phyloP scores from a whole-genome alignment of 2,329 filamentous ascomycete species.

The Phialophora verrucosa region DNA sequence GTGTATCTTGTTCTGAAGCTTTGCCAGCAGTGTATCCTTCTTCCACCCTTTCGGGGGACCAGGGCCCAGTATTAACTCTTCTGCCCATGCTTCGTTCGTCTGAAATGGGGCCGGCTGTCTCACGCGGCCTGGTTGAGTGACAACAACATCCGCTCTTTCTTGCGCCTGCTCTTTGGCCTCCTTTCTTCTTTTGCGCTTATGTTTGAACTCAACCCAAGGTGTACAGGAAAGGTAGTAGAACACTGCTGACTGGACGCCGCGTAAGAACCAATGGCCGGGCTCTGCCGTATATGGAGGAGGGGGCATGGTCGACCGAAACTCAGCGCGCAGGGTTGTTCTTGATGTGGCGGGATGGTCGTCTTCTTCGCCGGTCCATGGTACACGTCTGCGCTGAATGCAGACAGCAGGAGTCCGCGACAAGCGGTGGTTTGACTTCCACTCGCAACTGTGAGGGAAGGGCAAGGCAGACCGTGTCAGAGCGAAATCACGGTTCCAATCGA shows the following conservation, averaged over 20 bases:
- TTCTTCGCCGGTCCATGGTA: slow-evolving; percentile 22
- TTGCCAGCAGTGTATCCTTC: slow-evolving; percentile 30
- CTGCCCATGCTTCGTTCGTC: slow-evolving; percentile 86
- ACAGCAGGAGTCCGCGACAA: neutral
- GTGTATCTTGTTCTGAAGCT: slow-evolving; percentile 57
- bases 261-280: slow-evolving; percentile 50
- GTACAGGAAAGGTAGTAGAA: slow-evolving; percentile 58
- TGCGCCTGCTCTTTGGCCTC: slow-evolving; percentile 72
- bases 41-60: slow-evolving; percentile 59
- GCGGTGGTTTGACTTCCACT: neutral
- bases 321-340: slow-evolving; percentile 10
- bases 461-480: slow-evolving; percentile 10
- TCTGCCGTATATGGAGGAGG: slow-evolving; percentile 25
- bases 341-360: slow-evolving; percentile 1
- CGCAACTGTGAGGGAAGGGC: slow-evolving; percentile 9
- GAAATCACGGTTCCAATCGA: neutral
- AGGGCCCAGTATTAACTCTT: slow-evolving; percentile 84
- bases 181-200: slow-evolving; percentile 72
- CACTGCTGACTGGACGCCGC: slow-evolving; percentile 56
- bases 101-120: slow-evolving; percentile 78
- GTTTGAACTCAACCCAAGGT: slow-evolving; percentile 70
- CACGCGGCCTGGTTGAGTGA: slow-evolving; percentile 74
- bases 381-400: slow-evolving; percentile 12
- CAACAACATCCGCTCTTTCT: slow-evolving; percentile 62
- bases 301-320: slow-evolving; percentile 21